Evolutionary conservation across 225 moss, liverwort and hornwort species (phyloP), one percentile per base, ranked within the genome.

Genomic region (Sphagnum tenellum): DNA sequence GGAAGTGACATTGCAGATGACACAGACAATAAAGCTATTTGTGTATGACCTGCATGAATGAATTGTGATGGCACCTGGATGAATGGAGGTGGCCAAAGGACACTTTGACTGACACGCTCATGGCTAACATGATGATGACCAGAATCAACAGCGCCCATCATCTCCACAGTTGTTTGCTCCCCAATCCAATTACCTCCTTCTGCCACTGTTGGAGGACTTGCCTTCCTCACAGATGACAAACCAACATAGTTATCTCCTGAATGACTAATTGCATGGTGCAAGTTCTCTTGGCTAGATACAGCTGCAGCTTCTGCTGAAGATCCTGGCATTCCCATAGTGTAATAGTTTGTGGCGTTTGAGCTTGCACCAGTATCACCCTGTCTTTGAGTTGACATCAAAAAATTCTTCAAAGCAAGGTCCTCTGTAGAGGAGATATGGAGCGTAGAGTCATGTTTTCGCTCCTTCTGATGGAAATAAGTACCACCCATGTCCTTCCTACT

Each of bases 171-270:
- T 59, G 61, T 12, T 13, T 67, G 73, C 55, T 85, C 79, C 68
- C 59, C 72, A 67, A 71, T 77, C 47, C 63, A 74, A 61, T 75
- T 71, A 59, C 61, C 75, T 70, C 59, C 62, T 47, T 85, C 85
- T 60, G 58, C 67, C 46, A 73, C 76, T 55, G 82, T 72, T 58
- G 62, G 78, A 54, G 52, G 57, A 60, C 74, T 88, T 13, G 72
- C 72, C 46, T 47, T 59, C 49, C 79, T 78, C 58, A 65, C 45
- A 14, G 77, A 67, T 50, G 29, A 29, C 29, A 74, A 56, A 54
- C 77, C 73, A 55, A 72, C 76, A 7, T 61, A 14, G 12, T 57
- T 50, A 51, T 48, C 70, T 59, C 75, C 89, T 56, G 61, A 44
- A 55, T 59, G 53, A 65, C 57, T 62, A 67, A n/a, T 66, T 59